These are phyloP conservation scores for Herpetospermum pedunculosum DNA, from an alignment of 306 rosid genomes.

Conservation along the genomic window DNA sequence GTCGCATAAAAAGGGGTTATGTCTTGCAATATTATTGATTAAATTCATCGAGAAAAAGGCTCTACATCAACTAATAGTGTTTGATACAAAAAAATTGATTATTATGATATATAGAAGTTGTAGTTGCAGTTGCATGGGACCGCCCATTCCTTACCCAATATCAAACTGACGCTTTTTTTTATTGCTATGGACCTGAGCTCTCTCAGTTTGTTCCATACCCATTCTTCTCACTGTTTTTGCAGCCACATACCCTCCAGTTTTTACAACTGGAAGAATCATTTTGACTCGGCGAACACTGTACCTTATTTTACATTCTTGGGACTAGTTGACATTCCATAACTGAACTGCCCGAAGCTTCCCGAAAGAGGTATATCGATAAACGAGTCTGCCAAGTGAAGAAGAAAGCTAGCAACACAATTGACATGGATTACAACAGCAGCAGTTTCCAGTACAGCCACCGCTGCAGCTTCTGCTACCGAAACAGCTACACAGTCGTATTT, in stretches of 20 bases:
- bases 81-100: neutral
- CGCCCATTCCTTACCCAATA: neutral
- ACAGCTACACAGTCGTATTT: slow-evolving; percentile 4
- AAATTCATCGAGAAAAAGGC: neutral
- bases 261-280: neutral
- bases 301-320: slow-evolving; percentile 4
- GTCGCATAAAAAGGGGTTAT: neutral
- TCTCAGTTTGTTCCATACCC: neutral
- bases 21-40: neutral
- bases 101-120: neutral
- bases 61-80: neutral
- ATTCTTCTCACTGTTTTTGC: neutral
- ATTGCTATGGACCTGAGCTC: neutral
- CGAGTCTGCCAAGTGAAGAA: neutral
- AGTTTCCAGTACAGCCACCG: neutral
- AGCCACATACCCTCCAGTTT: neutral
- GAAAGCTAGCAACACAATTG: slow-evolving; percentile 6
- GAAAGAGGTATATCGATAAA: neutral
- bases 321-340: neutral
- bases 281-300: neutral
- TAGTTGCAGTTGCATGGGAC: slow-evolving; percentile 4
- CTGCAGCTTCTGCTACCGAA: neutral
- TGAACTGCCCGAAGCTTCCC: neutral
- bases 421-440: slow-evolving; percentile 2
- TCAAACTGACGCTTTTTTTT: neutral